phyloP scores from a whole-genome alignment of 2,329 filamentous ascomycete genomes.

The Penicillium digitatum region DNA sequence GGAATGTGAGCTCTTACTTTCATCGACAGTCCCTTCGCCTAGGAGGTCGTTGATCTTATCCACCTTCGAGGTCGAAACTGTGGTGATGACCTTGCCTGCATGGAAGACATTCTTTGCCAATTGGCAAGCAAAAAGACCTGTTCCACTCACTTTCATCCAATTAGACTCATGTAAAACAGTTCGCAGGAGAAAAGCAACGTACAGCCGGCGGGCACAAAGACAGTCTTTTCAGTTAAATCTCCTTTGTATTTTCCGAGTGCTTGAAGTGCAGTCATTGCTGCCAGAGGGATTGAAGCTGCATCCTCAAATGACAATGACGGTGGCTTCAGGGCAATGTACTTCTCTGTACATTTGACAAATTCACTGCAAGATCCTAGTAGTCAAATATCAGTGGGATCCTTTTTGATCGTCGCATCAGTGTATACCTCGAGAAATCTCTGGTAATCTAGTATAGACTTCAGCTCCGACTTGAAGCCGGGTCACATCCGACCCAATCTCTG shows the following conservation, averaged over 20 bases:
- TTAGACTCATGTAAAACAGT: neutral
- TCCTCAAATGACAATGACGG: constrained; percentile 41
- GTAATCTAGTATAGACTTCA: constrained; percentile 38
- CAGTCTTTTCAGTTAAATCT: constrained; percentile 50
- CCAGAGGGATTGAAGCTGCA: constrained; percentile 43
- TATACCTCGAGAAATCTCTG: constrained; percentile 31
- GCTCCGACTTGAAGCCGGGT: constrained; percentile 39
- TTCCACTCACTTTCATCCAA: constrained; percentile 41
- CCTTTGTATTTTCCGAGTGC: constrained; percentile 43
- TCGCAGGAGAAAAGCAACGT: constrained; percentile 3
- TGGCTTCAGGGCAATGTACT: constrained; percentile 41
- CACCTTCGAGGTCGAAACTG: constrained; percentile 53
- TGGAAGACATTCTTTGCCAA: constrained; percentile 51
- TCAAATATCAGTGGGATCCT: neutral
- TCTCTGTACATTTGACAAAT: constrained; percentile 33
- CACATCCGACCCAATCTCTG: constrained; percentile 34
- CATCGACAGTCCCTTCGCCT: constrained; percentile 47
- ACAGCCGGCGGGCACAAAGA: constrained; percentile 50
- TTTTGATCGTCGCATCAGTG: neutral
- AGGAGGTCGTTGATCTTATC: constrained; percentile 43
- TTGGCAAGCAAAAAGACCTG: constrained; percentile 48
- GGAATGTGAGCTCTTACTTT: constrained; percentile 24
- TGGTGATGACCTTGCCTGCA: constrained; percentile 48
- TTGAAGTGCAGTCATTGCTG: constrained; percentile 47
- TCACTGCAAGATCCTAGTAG: constrained; percentile 37